These are phyloP conservation scores for Galium porrigens DNA, from an alignment of 305 asterid genomes.

Conservation along the genomic window DNA sequence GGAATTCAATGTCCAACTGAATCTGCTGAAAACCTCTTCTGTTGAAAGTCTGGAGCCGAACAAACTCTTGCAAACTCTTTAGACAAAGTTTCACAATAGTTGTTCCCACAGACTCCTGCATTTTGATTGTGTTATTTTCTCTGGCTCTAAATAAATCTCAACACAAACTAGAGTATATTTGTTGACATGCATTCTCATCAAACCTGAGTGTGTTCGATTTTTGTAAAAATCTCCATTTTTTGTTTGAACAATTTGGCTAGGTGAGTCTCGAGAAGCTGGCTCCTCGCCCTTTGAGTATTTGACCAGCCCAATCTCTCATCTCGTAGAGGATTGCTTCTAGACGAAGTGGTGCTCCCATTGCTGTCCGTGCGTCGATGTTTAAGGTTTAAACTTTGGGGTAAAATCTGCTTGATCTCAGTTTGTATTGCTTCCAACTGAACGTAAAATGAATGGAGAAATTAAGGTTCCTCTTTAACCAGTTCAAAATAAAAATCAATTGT, in stretches of 20 bases:
- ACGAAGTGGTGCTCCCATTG: slow-evolving; percentile 81
- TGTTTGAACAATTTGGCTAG: slow-evolving; percentile 85
- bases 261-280: slow-evolving; percentile 91
- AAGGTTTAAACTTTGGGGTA: slow-evolving; percentile 55
- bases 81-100: slow-evolving; percentile 60
- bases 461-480: slow-evolving; percentile 6
- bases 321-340: slow-evolving; percentile 80
- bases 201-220: slow-evolving; percentile 82
- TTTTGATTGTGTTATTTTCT: slow-evolving; percentile 9
- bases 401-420: slow-evolving; percentile 52
- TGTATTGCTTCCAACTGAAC: slow-evolving; percentile 46
- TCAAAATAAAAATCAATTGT: not conserved
- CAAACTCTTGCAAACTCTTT: slow-evolving; percentile 82
- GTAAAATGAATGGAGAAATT: slow-evolving; percentile 21
- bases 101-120: slow-evolving; percentile 70
- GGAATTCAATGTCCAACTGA: slow-evolving; percentile 76
- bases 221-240: slow-evolving; percentile 85
- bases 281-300: slow-evolving; percentile 71
- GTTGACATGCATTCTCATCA: slow-evolving; percentile 16
- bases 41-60: slow-evolving; percentile 70
- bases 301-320: slow-evolving; percentile 58
- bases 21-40: slow-evolving; percentile 93
- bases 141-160: not conserved
- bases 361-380: slow-evolving; percentile 77
- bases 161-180: slow-evolving; percentile 3